Evolutionary conservation across 2,329 filamentous ascomycete genomes (phyloP).

Genomic region (Colletotrichum truncatum): DNA sequence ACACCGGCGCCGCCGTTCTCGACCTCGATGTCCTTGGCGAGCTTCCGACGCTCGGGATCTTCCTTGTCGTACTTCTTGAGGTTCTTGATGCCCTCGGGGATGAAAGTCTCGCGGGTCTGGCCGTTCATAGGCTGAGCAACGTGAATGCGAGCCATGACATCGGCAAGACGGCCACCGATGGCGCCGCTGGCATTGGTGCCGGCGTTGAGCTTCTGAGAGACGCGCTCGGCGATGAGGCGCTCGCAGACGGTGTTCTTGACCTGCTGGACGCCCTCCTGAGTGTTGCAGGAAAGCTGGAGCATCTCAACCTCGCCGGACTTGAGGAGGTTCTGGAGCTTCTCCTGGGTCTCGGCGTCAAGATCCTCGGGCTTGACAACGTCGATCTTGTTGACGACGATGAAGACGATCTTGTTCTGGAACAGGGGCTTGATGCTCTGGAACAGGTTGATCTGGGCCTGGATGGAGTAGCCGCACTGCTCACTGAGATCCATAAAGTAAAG

Average conservation of each 20-base stretch:
- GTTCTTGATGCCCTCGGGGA: slow-evolving; percentile 84
- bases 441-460: slow-evolving; percentile 90
- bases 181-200: slow-evolving; percentile 81
- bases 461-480: slow-evolving; percentile 95
- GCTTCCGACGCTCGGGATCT: slow-evolving; percentile 82
- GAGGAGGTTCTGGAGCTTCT: slow-evolving; percentile 80
- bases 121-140: slow-evolving; percentile 94
- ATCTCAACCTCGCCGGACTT: slow-evolving; percentile 92
- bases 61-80: slow-evolving; percentile 90
- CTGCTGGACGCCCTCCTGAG: slow-evolving; percentile 90
- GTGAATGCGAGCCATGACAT: slow-evolving; percentile 94
- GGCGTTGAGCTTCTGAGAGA: slow-evolving; percentile 95
- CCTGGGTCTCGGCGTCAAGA: slow-evolving; percentile 80
- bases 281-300: slow-evolving; percentile 93
- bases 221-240: slow-evolving; percentile 89
- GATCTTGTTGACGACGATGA: slow-evolving; percentile 98
- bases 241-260: slow-evolving; percentile 97
- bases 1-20: slow-evolving; percentile 96
- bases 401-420: slow-evolving; percentile 95
- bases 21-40: slow-evolving; percentile 88
- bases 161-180: slow-evolving; percentile 83
- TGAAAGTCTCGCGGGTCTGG: slow-evolving; percentile 80
- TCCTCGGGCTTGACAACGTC: slow-evolving; percentile 91
- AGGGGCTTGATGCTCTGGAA: slow-evolving; percentile 97
- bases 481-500: slow-evolving; percentile 98